Base-by-base conservation (phyloP, 805 yeast genomes). In the Metschnikowia koreensis region DNA sequence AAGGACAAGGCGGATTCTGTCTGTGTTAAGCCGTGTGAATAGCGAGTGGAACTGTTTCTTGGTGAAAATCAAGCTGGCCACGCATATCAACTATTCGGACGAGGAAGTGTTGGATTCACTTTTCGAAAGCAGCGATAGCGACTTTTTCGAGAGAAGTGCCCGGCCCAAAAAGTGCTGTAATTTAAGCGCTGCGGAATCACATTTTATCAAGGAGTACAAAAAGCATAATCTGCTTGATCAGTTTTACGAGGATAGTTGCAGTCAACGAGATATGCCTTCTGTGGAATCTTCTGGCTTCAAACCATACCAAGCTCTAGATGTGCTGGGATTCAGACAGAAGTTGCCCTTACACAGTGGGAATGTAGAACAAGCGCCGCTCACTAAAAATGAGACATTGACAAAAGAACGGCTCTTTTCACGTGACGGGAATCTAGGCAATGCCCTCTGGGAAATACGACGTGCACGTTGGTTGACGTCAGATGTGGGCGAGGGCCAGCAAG, bases 401-500 rank as follows among this genome's bases (percentile, higher is more conserved):
- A 49, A 44, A 34, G 46, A 40, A 2, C 28, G 38, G 26, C 29
- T 49, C 7, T 38, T 12, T n/a, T 42, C 29, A 33, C 49, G 27
- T 10, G 41, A 40, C 28, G 50, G 41, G 13, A 66, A 68, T 44
- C 69, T 76, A 3, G 94, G 90, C 8, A 78, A 79, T 39, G 69
- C 69, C 11, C 74, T 87, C 41, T 92, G 97, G 97, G 79, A 80
- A 47, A 68, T 74, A 44, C 81, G 90, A 52, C 77, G 96, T 51
- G 65, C 71, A 8, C 77, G 82, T 52, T 92, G 97, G 97, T 64
- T 81, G 16, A 62, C 67, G 29, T 72, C 75, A n/a, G 60, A 71
- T 2, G 62, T 67, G 3, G 67, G 65, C 29, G 59, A 63, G 3
- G 67, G 65, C 29, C 58, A 63, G 39, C 52, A 55, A 36, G 48